Evolutionary conservation across 768 basidiomycete genomes (phyloP).

Genomic region (Lactarius trivialis): DNA sequence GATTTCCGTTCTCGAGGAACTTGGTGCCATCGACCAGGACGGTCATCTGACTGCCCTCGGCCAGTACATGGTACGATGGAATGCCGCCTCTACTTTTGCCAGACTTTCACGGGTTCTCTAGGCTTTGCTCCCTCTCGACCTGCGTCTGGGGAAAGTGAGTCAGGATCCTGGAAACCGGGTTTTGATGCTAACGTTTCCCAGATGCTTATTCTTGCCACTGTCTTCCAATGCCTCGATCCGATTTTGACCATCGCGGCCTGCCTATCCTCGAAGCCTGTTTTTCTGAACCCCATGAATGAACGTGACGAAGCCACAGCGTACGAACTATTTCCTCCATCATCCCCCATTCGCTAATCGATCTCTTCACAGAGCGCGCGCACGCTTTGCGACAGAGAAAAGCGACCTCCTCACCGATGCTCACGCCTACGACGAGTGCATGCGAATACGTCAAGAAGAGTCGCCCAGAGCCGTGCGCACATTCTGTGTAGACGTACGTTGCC

Average conservation of each 20-base stretch:
- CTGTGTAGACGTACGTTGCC: conserved; percentile 55
- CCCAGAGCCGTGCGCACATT: conserved; percentile 45
- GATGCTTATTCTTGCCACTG: conserved; percentile 83
- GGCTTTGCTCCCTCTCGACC: conserved; percentile 82
- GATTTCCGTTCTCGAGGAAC: conserved; percentile 60
- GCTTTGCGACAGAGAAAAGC: conserved; percentile 65
- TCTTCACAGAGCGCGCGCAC: conserved; percentile 54
- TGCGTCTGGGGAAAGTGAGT: conserved; percentile 74
- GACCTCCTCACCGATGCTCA: conserved; percentile 79
- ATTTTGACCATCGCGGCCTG: conserved; percentile 76
- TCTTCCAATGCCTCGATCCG: conserved; percentile 80
- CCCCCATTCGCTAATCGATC: background rate
- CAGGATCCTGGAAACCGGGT: background rate
- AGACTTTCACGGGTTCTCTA: conserved; percentile 28
- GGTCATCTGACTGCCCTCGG: conserved; percentile 77
- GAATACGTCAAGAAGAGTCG: conserved; percentile 45
- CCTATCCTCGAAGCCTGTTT: conserved; percentile 84
- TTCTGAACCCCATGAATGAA: conserved; percentile 74
- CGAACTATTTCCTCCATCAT: background rate
- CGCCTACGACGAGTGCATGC: conserved; percentile 62
- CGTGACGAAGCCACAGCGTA: conserved; percentile 74
- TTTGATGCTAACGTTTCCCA: conserved; percentile 26
- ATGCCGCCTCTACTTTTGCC: background rate
- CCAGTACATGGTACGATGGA: conserved; percentile 56
- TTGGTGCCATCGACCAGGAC: conserved; percentile 66